Evolutionary conservation across 257 asterid genomes (phyloP).

Genomic region (Solanum chiquidenum): DNA sequence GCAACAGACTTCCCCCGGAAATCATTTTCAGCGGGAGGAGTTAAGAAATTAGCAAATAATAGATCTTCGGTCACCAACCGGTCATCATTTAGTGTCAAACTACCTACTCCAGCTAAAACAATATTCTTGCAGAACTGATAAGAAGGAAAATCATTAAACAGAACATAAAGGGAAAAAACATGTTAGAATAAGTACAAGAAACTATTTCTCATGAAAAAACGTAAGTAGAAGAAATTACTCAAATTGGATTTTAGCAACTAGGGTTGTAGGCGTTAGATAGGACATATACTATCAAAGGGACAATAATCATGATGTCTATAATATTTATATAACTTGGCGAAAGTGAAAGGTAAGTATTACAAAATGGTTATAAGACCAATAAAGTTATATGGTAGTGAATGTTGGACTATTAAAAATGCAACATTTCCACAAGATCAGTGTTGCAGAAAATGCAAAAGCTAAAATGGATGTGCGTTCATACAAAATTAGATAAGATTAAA

Average conservation of each 20-base stretch:
- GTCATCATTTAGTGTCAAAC: conserved; percentile 79
- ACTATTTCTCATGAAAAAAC: neutral
- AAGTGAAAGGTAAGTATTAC: neutral
- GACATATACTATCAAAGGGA: neutral
- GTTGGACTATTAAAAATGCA: neutral
- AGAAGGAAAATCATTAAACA: neutral
- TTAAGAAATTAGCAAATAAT: conserved; percentile 65
- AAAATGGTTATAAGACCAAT: neutral
- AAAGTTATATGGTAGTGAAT: neutral
- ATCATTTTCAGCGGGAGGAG: conserved; percentile 40
- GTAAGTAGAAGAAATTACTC: neutral
- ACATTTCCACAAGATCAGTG: neutral
- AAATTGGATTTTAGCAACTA: neutral
- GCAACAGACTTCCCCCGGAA: conserved; percentile 60
- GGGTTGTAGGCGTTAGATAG: neutral
- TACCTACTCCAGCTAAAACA: conserved; percentile 96
- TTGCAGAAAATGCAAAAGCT: neutral
- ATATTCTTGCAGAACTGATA: conserved; percentile 93
- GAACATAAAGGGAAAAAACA: neutral
- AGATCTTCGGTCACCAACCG: conserved; percentile 57
- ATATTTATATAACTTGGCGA: neutral
- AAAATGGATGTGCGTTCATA: neutral
- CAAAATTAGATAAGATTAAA: neutral
- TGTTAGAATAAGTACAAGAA: neutral
- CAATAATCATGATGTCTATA: neutral